Conservation (phyloP, 768 basidiomycete genomes). For the Rhodotorula kratochvilovae region DNA sequence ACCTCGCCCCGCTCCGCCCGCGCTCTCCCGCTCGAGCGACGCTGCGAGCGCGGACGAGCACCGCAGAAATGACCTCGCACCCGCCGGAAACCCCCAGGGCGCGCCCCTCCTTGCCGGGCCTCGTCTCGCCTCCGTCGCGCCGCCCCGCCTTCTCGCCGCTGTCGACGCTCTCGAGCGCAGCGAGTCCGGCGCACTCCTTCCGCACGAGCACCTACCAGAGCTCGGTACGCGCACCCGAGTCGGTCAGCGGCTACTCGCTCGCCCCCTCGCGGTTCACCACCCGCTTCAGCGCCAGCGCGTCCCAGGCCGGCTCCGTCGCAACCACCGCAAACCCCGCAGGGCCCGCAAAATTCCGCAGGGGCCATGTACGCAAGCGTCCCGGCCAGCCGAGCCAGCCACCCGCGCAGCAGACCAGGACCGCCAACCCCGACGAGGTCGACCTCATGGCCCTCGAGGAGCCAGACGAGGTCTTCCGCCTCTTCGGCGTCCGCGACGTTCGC, state of each 20-base stretch:
- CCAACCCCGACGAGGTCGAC: constrained; percentile 33
- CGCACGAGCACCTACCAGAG: constrained; percentile 7
- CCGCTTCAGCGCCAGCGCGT: constrained; percentile 3
- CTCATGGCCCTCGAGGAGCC: constrained; percentile 38
- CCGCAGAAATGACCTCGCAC: too few relatives aligned
- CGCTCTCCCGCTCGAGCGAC: too few relatives aligned
- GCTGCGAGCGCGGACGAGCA: too few relatives aligned
- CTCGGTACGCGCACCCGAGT: constrained; percentile 11
- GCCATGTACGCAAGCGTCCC: constrained; percentile 21
- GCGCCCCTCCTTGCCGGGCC: too few relatives aligned
- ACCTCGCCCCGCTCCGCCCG: too few relatives aligned
- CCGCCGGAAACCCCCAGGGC: background rate
- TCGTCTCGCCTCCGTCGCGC: constrained; percentile 1
- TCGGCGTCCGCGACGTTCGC: constrained; percentile 42
- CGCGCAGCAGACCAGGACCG: background rate
- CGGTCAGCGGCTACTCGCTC: constrained; percentile 7
- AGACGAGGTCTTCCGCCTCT: constrained; percentile 39
- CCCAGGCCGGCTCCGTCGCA: constrained; percentile 9
- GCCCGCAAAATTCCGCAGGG: constrained; percentile 11
- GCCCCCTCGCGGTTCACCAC: background rate
- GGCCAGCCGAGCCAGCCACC: background rate
- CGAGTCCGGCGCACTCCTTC: constrained; percentile 11
- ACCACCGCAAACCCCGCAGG: constrained; percentile 14
- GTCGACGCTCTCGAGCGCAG: background rate
- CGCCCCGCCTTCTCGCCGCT: constrained; percentile 20